Conservation (phyloP, 2,329 filamentous ascomycete species). For the Ophiostoma pallidulum region DNA sequence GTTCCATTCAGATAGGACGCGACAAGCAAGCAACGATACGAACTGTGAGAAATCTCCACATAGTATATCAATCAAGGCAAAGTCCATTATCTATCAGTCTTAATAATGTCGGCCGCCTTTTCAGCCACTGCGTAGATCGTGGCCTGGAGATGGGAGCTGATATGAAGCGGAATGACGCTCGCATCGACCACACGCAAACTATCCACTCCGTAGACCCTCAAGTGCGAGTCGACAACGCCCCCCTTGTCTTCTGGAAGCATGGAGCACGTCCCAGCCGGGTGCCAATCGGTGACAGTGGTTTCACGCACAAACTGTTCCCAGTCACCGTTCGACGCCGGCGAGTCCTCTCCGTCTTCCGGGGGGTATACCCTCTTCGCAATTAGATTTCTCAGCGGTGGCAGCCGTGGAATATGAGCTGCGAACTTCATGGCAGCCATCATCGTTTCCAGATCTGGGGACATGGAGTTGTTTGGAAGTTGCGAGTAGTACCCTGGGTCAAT, state of each 20-base stretch:
- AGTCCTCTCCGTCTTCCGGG: neutral
- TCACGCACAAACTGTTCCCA: neutral
- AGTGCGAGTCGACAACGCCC: constrained; percentile 34
- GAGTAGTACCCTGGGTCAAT: neutral
- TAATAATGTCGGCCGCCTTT: constrained; percentile 3
- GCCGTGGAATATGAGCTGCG: neutral
- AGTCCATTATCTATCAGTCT: neutral
- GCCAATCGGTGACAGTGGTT: constrained; percentile 14
- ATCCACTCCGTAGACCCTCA: constrained; percentile 38
- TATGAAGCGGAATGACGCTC: constrained; percentile 37
- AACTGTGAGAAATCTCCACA: too few relatives aligned
- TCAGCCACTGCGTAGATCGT: constrained; percentile 34
- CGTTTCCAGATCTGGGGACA: neutral
- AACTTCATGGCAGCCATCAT: neutral
- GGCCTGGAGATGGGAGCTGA: constrained; percentile 37
- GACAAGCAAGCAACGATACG: too few relatives aligned
- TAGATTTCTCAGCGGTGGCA: neutral
- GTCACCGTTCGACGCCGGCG: neutral
- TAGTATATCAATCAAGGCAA: too few relatives aligned
- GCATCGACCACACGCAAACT: constrained; percentile 37
- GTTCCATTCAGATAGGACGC: too few relatives aligned
- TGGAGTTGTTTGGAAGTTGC: too few relatives aligned
- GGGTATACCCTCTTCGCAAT: neutral
- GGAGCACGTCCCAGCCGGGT: constrained; percentile 34
- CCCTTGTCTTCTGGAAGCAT: constrained; percentile 36